These are phyloP conservation scores for Hypomontagnella monticulosa DNA, from an alignment of 495 filamentous ascomycete genomes.

Conservation along the genomic window DNA sequence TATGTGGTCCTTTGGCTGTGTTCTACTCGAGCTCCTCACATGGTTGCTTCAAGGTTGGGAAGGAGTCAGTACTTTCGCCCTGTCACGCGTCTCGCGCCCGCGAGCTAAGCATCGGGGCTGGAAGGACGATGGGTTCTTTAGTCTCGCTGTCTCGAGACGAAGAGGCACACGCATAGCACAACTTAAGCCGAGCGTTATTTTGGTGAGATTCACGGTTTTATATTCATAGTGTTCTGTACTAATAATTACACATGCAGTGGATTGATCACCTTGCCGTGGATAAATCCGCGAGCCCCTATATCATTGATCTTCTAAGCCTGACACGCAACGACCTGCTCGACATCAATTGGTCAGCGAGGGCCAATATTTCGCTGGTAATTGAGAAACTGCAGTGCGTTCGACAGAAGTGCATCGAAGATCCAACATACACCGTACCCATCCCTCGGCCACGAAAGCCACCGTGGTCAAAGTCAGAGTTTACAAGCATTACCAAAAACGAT, in stretches of 20 bases:
- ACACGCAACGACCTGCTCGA: constrained; percentile 15
- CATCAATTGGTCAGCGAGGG: constrained; percentile 13
- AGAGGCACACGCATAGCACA: neutral
- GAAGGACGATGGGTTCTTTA: constrained; percentile 12
- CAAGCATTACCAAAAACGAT: constrained; percentile 1
- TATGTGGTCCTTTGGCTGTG: constrained; percentile 46
- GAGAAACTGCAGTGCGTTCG: constrained; percentile 21
- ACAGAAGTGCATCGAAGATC: constrained; percentile 15
- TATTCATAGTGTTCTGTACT: neutral
- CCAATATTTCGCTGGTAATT: constrained; percentile 9
- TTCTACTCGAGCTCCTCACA: constrained; percentile 37
- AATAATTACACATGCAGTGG: constrained; percentile 5
- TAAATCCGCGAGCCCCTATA: neutral
- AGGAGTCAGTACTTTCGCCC: constrained; percentile 24
- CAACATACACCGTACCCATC: constrained; percentile 14
- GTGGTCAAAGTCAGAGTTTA: constrained; percentile 11
- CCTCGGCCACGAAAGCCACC: constrained; percentile 27
- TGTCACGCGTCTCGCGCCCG: constrained; percentile 13
- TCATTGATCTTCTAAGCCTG: constrained; percentile 6
- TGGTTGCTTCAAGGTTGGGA: constrained; percentile 41
- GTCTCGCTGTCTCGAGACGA: neutral
- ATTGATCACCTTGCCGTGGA: neutral
- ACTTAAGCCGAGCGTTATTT: constrained; percentile 13
- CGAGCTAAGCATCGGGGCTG: neutral
- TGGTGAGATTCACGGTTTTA: neutral